phyloP scores from a whole-genome alignment of 495 filamentous ascomycete species.

The Xylaria intraflava region DNA sequence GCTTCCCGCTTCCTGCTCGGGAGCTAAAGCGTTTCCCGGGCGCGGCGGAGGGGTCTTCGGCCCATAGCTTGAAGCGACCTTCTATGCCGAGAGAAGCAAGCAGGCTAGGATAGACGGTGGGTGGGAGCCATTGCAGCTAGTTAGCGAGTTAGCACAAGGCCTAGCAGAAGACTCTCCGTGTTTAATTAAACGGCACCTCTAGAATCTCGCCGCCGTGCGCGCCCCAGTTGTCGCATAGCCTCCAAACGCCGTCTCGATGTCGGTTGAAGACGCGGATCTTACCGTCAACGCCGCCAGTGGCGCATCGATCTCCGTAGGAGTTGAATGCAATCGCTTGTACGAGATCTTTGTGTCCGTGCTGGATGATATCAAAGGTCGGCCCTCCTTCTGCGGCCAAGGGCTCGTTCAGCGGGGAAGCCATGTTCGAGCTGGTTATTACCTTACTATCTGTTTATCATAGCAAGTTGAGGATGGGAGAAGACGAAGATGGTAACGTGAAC shows the following conservation, averaged over 20 bases:
- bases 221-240: constrained; percentile 76
- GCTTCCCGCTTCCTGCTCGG: constrained; percentile 25
- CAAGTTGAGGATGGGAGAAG: neutral
- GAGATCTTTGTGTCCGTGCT: constrained; percentile 61
- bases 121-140: constrained; percentile 71
- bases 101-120: constrained; percentile 51
- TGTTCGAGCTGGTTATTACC: neutral
- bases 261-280: constrained; percentile 86
- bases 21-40: constrained; percentile 71
- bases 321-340: constrained; percentile 65
- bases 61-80: constrained; percentile 82
- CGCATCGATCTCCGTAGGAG: constrained; percentile 81
- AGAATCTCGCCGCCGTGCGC: constrained; percentile 89
- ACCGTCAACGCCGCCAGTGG: constrained; percentile 87
- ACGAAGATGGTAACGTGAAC: constrained; percentile 37
- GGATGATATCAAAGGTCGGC: constrained; percentile 35
- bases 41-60: constrained; percentile 71
- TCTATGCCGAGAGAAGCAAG: constrained; percentile 70
- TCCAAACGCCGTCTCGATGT: constrained; percentile 70
- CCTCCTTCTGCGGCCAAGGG: constrained; percentile 14
- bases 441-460: neutral
- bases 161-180: neutral
- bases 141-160: neutral
- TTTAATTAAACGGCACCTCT: constrained; percentile 52
- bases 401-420: constrained; percentile 18